These are phyloP conservation scores for Podospora anserina DNA, from an alignment of 495 filamentous ascomycete species.

Conservation along the genomic window DNA sequence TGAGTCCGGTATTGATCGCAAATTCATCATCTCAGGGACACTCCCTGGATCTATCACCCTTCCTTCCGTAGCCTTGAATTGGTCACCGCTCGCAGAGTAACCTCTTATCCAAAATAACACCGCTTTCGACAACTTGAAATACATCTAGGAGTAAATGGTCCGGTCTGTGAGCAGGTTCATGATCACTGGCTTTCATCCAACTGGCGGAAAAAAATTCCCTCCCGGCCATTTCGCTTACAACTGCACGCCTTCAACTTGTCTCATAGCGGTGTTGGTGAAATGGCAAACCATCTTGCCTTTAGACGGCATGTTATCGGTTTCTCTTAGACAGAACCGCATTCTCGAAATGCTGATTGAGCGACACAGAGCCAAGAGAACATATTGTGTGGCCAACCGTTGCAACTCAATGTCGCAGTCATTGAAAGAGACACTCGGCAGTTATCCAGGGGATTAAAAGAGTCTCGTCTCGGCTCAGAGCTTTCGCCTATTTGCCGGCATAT, in stretches of 20 bases:
- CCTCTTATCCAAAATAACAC: too few relatives aligned
- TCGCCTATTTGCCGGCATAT: conserved; percentile 7
- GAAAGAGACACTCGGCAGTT: background rate
- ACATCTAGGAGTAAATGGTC: background rate
- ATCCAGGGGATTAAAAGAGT: background rate
- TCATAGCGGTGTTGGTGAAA: background rate
- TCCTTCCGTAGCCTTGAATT: too few relatives aligned
- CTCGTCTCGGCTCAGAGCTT: background rate
- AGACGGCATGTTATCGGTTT: background rate
- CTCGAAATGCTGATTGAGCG: background rate
- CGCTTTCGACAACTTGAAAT: too few relatives aligned
- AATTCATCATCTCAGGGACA: too few relatives aligned
- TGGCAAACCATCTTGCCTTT: background rate
- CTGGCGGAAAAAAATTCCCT: background rate
- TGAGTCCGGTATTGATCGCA: background rate
- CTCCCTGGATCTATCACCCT: too few relatives aligned
- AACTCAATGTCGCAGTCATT: background rate
- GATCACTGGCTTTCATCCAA: background rate
- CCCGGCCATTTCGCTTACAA: background rate
- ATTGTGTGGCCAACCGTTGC: background rate
- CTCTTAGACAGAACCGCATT: background rate
- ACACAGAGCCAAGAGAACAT: background rate
- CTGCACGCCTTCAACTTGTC: background rate
- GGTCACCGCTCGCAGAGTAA: too few relatives aligned
- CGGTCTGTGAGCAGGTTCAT: background rate